Percentiles rank a stretch among this genome's conserved stretches.
phyloP scores from a whole-genome alignment of 2,329 filamentous ascomycete species.

The Aspergillus arachidicola region DNA sequence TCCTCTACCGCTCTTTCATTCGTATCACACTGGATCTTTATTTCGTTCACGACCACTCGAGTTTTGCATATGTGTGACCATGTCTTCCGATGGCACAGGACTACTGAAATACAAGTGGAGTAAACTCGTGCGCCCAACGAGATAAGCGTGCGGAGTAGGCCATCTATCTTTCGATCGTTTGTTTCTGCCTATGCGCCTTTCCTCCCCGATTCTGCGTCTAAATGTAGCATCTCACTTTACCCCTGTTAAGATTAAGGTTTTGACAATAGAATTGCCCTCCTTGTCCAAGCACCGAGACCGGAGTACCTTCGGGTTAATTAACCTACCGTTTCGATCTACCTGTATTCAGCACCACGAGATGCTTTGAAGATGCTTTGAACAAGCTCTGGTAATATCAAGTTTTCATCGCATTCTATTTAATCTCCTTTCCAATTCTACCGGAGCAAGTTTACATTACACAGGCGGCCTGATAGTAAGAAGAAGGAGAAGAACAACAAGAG shows the following conservation, averaged over 20 bases:
- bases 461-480: neutral
- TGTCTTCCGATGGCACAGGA: slow-evolving; percentile 12
- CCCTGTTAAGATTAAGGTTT: neutral
- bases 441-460: neutral
- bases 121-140: slow-evolving; percentile 6
- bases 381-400: neutral
- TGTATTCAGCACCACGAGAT: neutral
- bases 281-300: neutral
- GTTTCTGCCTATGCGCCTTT: neutral
- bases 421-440: neutral
- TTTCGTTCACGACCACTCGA: neutral
- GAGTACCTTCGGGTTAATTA: neutral
- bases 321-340: neutral
- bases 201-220: neutral
- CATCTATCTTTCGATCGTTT: neutral
- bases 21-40: neutral
- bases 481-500: neutral
- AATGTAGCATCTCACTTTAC: neutral
- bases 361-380: too few relatives aligned
- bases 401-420: neutral
- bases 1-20: neutral
- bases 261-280: neutral
- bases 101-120: slow-evolving; percentile 8
- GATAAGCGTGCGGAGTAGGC: neutral
- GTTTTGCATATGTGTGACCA: slow-evolving; percentile 8